These are phyloP conservation scores for Hippophae rhamnoides DNA, from an alignment of 306 rosid genomes.

Conservation along the genomic window DNA sequence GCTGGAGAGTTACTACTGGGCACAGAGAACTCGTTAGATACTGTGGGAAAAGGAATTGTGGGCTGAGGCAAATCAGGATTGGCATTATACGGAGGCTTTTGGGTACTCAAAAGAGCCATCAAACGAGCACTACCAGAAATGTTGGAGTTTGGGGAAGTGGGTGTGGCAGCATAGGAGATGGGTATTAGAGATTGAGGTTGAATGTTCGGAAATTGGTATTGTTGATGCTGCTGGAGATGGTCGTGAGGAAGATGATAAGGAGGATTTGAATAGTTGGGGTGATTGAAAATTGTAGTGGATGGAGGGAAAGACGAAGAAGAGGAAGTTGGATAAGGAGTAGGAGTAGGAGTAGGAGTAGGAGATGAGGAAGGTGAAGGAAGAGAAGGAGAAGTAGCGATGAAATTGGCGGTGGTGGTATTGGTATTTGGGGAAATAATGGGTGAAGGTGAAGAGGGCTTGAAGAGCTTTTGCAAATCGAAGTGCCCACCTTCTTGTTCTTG, in stretches of 20 bases:
- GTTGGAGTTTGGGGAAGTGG: slow-evolving; percentile 33
- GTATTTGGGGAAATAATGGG: slow-evolving; percentile 20
- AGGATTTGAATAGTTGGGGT: slow-evolving; percentile 30
- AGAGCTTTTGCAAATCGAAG: slow-evolving; percentile 44
- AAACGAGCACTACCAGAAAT: slow-evolving; percentile 35
- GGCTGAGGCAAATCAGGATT: slow-evolving; percentile 15
- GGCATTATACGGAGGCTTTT: slow-evolving; percentile 21
- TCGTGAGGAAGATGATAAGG: slow-evolving; percentile 23
- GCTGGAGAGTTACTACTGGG: not conserved
- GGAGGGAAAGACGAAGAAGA: slow-evolving; percentile 71
- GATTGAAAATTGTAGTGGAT: slow-evolving; percentile 35
- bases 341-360: slow-evolving; percentile 31
- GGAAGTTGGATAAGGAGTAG: slow-evolving; percentile 1
- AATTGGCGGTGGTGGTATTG: slow-evolving; percentile 23
- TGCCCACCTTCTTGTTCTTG: slow-evolving; percentile 21
- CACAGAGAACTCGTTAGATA: not conserved
- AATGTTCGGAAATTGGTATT: slow-evolving; percentile 1
- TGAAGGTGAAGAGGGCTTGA: slow-evolving; percentile 32
- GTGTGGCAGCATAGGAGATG: not conserved
- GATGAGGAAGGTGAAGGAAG: slow-evolving; percentile 32
- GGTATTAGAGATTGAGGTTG: slow-evolving; percentile 3
- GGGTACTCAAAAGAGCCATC: slow-evolving; percentile 42
- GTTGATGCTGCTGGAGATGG: not conserved
- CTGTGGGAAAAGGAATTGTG: slow-evolving; percentile 1
- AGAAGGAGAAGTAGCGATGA: slow-evolving; percentile 15